Evolutionary conservation across 306 rosid genomes (phyloP).

Genomic region (Delonix regia): DNA sequence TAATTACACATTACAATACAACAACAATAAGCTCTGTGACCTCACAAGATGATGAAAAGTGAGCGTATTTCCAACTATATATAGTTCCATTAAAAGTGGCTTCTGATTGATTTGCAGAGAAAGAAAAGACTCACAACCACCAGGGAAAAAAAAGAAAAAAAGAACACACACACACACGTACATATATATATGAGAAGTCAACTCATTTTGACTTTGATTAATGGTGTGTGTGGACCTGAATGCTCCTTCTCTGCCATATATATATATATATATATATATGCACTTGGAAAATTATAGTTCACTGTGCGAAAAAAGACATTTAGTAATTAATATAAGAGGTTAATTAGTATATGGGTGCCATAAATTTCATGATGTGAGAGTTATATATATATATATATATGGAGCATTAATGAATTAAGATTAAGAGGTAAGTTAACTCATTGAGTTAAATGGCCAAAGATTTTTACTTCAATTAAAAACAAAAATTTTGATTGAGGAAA

Average conservation of each 20-base stretch:
- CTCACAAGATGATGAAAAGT: conserved; percentile 48
- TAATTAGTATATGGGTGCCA: too few relatives aligned
- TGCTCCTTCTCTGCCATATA: too few relatives aligned
- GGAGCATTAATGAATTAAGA: too few relatives aligned
- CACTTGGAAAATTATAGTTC: neutral
- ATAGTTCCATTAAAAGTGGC: conserved; percentile 36
- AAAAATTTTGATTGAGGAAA: too few relatives aligned
- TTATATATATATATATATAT: too few relatives aligned
- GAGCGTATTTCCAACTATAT: conserved; percentile 18
- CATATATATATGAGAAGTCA: conserved; percentile 40
- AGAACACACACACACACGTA: neutral
- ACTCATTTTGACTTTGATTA: conserved; percentile 54
- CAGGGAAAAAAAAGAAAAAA: neutral
- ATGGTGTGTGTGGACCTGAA: conserved; percentile 39
- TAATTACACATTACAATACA: neutral
- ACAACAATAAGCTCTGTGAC: conserved; percentile 24
- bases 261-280: neutral
- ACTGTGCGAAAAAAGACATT: neutral
- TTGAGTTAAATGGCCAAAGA: too few relatives aligned
- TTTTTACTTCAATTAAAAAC: too few relatives aligned
- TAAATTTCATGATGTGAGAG: neutral
- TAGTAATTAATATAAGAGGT: neutral
- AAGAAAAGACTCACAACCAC: conserved; percentile 22
- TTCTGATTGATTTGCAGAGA: conserved; percentile 36
- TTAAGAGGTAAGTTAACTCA: too few relatives aligned